phyloP scores from a whole-genome alignment of 1,139 yeast genomes.

The Suhomyces bolitotheri region DNA sequence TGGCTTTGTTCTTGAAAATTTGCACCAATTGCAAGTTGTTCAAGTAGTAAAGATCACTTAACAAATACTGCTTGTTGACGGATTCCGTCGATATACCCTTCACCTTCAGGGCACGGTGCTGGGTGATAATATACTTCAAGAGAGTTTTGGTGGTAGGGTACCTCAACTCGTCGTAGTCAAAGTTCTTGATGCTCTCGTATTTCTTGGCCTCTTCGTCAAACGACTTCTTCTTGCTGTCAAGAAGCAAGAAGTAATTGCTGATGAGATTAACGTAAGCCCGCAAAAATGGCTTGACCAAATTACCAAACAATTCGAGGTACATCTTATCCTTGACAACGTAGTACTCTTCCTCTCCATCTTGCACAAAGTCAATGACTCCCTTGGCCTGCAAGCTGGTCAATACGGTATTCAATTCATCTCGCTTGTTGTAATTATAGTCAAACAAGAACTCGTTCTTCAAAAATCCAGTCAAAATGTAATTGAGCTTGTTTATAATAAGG shows the following conservation, averaged over 20 bases:
- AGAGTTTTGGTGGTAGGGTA: conserved; percentile 45
- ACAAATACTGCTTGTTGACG: conserved; percentile 46
- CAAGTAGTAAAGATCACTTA: conserved; percentile 44
- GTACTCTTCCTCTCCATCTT: conserved; percentile 17
- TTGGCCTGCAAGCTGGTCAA: conserved; percentile 28
- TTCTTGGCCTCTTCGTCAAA: conserved; percentile 8
- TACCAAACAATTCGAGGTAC: conserved; percentile 28
- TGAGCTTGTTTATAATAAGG: conserved; percentile 28
- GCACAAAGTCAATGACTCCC: conserved; percentile 15
- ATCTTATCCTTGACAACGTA: conserved; percentile 27
- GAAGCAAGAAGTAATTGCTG: conserved; percentile 19
- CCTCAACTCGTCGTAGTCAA: conserved; percentile 22
- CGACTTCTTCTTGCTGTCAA: conserved; percentile 5
- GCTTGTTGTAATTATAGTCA: conserved; percentile 40
- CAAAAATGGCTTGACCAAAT: conserved; percentile 42
- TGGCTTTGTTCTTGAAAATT: conserved; percentile 45
- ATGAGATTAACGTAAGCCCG: conserved; percentile 40
- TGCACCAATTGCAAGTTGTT: conserved; percentile 36
- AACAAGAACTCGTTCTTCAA: conserved; percentile 48
- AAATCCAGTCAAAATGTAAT: conserved; percentile 40
- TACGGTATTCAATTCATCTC: conserved; percentile 32
- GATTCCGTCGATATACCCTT: conserved; percentile 29
- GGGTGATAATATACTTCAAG: conserved; percentile 23
- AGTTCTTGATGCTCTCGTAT: conserved; percentile 8
- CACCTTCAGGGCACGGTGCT: conserved; percentile 9